Percentiles rank a stretch among this genome's conserved stretches.
phyloP scores from a whole-genome alignment of 2,329 filamentous ascomycete genomes.

The Colletotrichum limetticola region DNA sequence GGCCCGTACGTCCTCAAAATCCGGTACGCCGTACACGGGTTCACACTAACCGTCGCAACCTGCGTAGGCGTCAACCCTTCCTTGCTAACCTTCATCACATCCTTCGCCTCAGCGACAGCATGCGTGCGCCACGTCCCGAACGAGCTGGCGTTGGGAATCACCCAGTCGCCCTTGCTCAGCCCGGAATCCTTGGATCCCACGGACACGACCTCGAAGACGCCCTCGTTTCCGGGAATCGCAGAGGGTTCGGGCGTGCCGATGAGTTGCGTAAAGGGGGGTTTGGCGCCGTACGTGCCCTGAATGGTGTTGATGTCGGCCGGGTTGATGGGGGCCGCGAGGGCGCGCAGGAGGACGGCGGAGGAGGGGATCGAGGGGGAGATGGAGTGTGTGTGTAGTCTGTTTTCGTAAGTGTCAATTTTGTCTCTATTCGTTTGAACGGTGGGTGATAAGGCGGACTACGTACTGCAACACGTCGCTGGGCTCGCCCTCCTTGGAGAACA shows the following conservation, averaged over 20 bases:
- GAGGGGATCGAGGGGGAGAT: conserved; percentile 79
- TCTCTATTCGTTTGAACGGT: background rate
- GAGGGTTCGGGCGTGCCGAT: conserved; percentile 82
- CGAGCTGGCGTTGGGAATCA: conserved; percentile 83
- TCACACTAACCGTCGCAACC: conserved; percentile 89
- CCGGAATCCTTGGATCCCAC: conserved; percentile 65
- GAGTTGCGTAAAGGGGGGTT: conserved; percentile 78
- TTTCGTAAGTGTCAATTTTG: conserved; percentile 2
- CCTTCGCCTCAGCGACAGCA: conserved; percentile 68
- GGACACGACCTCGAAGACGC: conserved; percentile 87
- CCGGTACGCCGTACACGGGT: conserved; percentile 93
- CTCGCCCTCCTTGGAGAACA: conserved; percentile 80
- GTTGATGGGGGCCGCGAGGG: conserved; percentile 93
- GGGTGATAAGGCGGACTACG: conserved; percentile 34
- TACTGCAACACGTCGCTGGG: conserved; percentile 76
- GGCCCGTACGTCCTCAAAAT: conserved; percentile 85
- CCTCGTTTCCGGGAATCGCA: conserved; percentile 89
- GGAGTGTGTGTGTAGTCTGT: conserved; percentile 76
- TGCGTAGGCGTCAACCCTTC: conserved; percentile 79
- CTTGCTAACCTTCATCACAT: conserved; percentile 77
- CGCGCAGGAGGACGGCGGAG: conserved; percentile 78
- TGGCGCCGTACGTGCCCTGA: conserved; percentile 93
- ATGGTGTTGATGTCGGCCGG: conserved; percentile 98
- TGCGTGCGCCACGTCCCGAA: conserved; percentile 98
- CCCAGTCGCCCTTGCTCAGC: conserved; percentile 87